phyloP scores from a whole-genome alignment of 345 rosid genomes.

The Eucalyptus shirleyi region DNA sequence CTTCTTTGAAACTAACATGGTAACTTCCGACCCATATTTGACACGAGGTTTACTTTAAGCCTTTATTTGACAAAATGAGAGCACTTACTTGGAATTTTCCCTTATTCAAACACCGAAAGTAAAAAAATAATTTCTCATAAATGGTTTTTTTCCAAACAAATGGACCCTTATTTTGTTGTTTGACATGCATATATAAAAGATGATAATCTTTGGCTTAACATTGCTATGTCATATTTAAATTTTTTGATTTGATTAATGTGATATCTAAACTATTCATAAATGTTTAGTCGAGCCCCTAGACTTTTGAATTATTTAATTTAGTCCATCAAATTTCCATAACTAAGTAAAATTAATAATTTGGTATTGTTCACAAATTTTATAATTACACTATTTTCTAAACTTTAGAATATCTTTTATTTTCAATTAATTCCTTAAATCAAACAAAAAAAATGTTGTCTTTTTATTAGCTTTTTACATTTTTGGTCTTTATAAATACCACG shows the following conservation, averaged over 20 bases:
- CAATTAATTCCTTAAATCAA: not conserved
- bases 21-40: fast-evolving
- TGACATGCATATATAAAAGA: not conserved
- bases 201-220: not conserved
- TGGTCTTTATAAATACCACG: not conserved
- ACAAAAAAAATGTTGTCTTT: not conserved
- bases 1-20: too few relatives aligned
- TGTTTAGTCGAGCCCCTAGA: fast-evolving
- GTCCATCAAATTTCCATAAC: not conserved
- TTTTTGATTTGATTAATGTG: not conserved
- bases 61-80: fast-evolving
- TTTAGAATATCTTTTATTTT: not conserved
- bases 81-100: fast-evolving
- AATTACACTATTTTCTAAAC: not conserved
- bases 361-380: not conserved
- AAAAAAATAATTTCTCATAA: fast-evolving
- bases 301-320: not conserved
- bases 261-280: not conserved
- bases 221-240: not conserved
- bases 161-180: not conserved
- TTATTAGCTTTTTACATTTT: not conserved
- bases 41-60: fast-evolving
- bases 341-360: not conserved
- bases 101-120: fast-evolving
- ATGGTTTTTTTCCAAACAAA: too few relatives aligned